Conservation (phyloP, 805 yeast species). For the Clavispora santaluciae region DNA sequence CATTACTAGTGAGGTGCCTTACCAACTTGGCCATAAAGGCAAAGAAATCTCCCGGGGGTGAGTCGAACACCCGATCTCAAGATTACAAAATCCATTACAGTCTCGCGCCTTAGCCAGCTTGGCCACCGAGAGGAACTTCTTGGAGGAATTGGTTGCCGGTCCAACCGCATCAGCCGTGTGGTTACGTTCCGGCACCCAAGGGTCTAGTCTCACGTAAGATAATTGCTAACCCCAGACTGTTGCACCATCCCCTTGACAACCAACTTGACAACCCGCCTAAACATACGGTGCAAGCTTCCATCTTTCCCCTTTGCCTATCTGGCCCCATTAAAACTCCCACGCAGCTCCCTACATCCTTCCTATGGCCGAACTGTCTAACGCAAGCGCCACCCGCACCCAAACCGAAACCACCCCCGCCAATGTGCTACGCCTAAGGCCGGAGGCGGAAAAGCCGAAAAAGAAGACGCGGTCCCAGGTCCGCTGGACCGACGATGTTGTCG, state of each 20-base stretch:
- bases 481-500: slow-evolving; percentile 85
- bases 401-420: slow-evolving; percentile 1
- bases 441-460: slow-evolving; percentile 7
- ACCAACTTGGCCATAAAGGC: slow-evolving; percentile 12
- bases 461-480: slow-evolving; percentile 52
- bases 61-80: slow-evolving; percentile 49
- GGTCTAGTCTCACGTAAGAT: too few species aligned
- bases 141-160: too few species aligned
- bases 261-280: too few species aligned
- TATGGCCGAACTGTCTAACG: background rate
- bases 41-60: slow-evolving; percentile 43
- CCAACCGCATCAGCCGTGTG: too few species aligned
- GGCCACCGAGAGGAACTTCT: slow-evolving; percentile 38
- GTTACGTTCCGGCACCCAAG: too few species aligned
- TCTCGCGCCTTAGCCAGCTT: slow-evolving; percentile 49
- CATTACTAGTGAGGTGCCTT: slow-evolving; percentile 16
- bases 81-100: slow-evolving; percentile 40
- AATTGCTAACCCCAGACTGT: too few species aligned
- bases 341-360: background rate
- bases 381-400: background rate
- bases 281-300: too few species aligned
- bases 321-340: background rate
- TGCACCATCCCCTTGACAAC: too few species aligned
- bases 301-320: too few species aligned
- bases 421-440: slow-evolving; percentile 17